Conservation (phyloP, 257 asterid species). For the Gentiana straminea region DNA sequence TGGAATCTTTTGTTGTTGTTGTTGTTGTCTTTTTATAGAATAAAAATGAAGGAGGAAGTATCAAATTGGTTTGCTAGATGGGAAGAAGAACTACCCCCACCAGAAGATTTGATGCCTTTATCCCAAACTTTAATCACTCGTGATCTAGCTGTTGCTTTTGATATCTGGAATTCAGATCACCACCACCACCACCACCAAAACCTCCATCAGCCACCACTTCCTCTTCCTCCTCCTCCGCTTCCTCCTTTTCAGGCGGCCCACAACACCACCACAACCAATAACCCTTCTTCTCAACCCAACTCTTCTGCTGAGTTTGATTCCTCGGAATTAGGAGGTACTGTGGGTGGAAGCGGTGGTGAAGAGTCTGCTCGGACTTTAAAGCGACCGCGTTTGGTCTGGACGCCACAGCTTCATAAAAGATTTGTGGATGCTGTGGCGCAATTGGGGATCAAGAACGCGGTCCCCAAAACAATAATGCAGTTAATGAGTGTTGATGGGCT, state of each 20-base stretch:
- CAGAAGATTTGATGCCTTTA: constrained; percentile 66
- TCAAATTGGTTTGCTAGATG: constrained; percentile 77
- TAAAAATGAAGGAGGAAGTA: constrained; percentile 66
- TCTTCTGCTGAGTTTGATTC: constrained; percentile 62
- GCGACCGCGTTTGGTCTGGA: constrained; percentile 42
- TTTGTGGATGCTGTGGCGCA: constrained; percentile 45
- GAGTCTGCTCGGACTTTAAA: constrained; percentile 37
- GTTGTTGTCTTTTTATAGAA: background rate
- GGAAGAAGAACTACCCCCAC: constrained; percentile 79
- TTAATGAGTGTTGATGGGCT: constrained; percentile 46
- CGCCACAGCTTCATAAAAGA: constrained; percentile 46
- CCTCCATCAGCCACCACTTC: constrained; percentile 8
- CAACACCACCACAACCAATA: background rate
- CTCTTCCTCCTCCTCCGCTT: constrained; percentile 3
- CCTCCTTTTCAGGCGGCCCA: constrained; percentile 2
- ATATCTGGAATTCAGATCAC: constrained; percentile 37
- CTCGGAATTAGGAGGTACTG: constrained; percentile 39
- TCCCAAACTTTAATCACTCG: constrained; percentile 73
- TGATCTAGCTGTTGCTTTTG: constrained; percentile 64
- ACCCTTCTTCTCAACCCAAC: constrained; percentile 33
- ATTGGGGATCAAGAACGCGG: constrained; percentile 44
- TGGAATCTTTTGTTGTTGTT: too few species aligned
- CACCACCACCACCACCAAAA: constrained; percentile 20
- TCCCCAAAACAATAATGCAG: constrained; percentile 50
- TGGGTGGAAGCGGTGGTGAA: constrained; percentile 26